Base-by-base conservation (phyloP, 129 eudicot species). In the Flaveria brownii region DNA sequence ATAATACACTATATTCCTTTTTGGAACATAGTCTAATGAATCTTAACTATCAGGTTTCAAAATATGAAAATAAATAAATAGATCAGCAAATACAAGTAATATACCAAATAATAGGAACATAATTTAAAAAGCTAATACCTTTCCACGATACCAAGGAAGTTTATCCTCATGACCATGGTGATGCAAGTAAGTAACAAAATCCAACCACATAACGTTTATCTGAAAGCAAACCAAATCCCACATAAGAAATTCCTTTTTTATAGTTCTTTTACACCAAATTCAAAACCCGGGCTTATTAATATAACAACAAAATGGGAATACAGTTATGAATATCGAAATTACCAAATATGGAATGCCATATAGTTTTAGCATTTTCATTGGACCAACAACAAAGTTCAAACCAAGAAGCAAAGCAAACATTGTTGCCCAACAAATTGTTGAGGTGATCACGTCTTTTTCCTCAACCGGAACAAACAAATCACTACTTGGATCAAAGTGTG, bases 61-160 rank as follows among this genome's bases (percentile, higher is more conserved):
- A 33, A 33, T 33, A 33, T 33, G 39, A 74, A 60, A 60, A 59
- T 14, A 57, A 42, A 28, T 23, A 59, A 9, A 60, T 14, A 62
- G 63, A 61, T 61, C 22, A 57, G 36, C 28, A 26, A 74, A n/a
- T 14, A 20, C 46, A 28, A 14, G 71, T 46, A 23, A 26, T 26
- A 63, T 25, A 49, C 13, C 14, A 2, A 28, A 47, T 12, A 18
- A 22, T 23, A 23, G 47, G 55, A 75, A 49, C 66, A 45, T 26
- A 33, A 73, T 26, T 13, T 22, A 23, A 50, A 12, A 72, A 82
- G 54, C 11, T 52, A 51, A 73, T 86, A 87, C 91, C 91, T 87
- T 87, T 66, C 91, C 91, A 7, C 91, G 91, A 80, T 84, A 87
- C 91, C 91, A 87, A 55, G 88, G 91, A 70, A 87, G 91, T 59